Base-by-base conservation (phyloP, 225 moss, liverwort and hornwort genomes). In the Polytrichum commune region DNA sequence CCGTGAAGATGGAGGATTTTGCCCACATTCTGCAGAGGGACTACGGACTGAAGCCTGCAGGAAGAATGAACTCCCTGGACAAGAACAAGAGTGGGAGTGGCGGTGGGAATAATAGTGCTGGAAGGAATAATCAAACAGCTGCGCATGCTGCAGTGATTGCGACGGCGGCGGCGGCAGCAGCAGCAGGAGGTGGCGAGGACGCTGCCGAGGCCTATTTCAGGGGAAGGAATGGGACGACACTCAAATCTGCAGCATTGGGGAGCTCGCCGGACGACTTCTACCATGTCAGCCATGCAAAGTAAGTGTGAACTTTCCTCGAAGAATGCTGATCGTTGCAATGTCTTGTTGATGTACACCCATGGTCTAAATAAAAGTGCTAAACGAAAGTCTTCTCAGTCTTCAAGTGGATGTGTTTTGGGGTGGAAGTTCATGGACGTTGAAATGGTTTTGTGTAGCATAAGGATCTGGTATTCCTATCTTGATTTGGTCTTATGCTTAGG, bases 221-320 rank as follows among this genome's bases (percentile, higher is more conserved):
- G 4, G 76, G 71, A 32, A 82, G 80, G 19, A 77, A 76, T 68
- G 90, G 88, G 30, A 57, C 80, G 76, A 82, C 46, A 46, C 16
- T 75, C 6, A 91, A 76, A 71, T 71, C 80, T 29, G 72, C 35
- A 69, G 26, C 75, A 66, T 69, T 75, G 46, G 84, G 69, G 76
- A 76, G 73, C 72, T 76, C 81, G 25, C 74, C 81, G 24, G 89
- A 93, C 73, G 89, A 90, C 69, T 84, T 87, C 2, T 82, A 87
- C 70, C 90, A 92, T 1, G 92, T 13, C 46, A 46, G 78, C 26
- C 69, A 86, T 70, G 29, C 80, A 0, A 92, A 88, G 84, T 86
- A 79, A 57, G 74, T 66, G 58, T 6, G 19, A 6, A 6, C 24
- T 24, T 23, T 22, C n/a, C 58, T 58, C 22, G 2, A 58, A 58